Percentiles rank a stretch among this genome's conserved stretches.
These are phyloP conservation scores for Tetraselmis chui DNA, from an alignment of 139 green algal genomes.

Conservation along the genomic window DNA sequence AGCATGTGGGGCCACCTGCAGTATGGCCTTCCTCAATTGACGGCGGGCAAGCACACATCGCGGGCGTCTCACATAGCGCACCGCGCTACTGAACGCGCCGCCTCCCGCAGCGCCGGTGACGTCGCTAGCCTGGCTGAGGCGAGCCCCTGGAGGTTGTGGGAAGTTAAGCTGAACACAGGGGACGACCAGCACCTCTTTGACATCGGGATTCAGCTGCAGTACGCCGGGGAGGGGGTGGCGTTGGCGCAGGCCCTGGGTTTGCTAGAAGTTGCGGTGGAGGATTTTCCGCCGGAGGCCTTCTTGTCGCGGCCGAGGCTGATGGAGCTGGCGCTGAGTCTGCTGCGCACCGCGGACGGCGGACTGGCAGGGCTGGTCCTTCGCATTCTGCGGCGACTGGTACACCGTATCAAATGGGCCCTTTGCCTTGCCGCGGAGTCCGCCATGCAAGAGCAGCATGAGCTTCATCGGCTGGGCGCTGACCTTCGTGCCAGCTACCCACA, in stretches of 20 bases:
- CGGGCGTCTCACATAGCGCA: background rate
- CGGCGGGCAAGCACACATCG: background rate
- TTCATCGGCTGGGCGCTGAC: background rate
- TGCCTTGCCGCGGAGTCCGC: background rate
- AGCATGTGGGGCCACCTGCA: background rate
- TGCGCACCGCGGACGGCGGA: conserved; percentile 9
- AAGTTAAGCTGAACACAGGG: conserved; percentile 21
- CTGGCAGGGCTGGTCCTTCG: conserved; percentile 3
- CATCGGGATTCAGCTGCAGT: conserved; percentile 40
- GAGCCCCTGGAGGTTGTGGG: conserved; percentile 3
- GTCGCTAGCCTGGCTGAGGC: background rate
- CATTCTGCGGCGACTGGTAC: conserved; percentile 5
- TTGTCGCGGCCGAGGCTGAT: conserved; percentile 27
- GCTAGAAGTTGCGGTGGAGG: conserved; percentile 17
- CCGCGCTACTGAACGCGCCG: background rate
- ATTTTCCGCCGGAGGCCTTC: conserved; percentile 36
- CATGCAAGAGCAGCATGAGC: background rate
- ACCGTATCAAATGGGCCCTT: conserved; percentile 4
- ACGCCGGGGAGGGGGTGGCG: conserved; percentile 25
- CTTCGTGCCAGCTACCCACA: too few relatives aligned
- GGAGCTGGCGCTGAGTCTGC: conserved; percentile 20
- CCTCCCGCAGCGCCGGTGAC: background rate
- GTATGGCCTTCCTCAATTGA: background rate
- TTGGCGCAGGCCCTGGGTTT: conserved; percentile 24
- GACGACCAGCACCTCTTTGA: conserved; percentile 55